These are phyloP conservation scores for Thielaviopsis musarum DNA, from an alignment of 2,329 filamentous ascomycete genomes.

Conservation along the genomic window DNA sequence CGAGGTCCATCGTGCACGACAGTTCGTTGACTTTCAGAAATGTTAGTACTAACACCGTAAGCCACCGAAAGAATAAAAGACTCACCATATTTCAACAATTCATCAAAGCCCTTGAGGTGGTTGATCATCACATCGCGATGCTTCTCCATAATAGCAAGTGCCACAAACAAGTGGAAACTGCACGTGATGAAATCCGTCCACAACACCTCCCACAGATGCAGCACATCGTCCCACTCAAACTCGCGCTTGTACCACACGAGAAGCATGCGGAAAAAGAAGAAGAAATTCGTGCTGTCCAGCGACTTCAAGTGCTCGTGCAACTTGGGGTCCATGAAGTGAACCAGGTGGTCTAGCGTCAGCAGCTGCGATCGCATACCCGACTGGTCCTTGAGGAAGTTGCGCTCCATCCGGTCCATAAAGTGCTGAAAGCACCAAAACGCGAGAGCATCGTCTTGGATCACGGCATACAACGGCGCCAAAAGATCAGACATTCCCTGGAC, in stretches of 20 bases:
- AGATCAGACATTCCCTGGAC: conserved; percentile 98
- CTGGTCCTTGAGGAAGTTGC: conserved; percentile 90
- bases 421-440: conserved; percentile 93
- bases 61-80: conserved; percentile 11
- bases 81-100: conserved; percentile 88
- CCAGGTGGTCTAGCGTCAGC: conserved; percentile 77
- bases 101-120: conserved; percentile 86
- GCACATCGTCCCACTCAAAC: conserved; percentile 74
- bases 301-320: conserved; percentile 79
- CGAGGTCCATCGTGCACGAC: conserved; percentile 79
- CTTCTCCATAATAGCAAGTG: conserved; percentile 85
- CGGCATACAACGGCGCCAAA: conserved; percentile 86
- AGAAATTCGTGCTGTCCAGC: conserved; percentile 95
- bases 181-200: conserved; percentile 88
- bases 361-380: conserved; percentile 91
- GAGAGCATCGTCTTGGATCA: conserved; percentile 91
- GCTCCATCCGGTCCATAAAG: conserved; percentile 97
- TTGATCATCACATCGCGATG: conserved; percentile 93
- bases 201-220: conserved; percentile 77
- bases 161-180: conserved; percentile 89
- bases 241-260: conserved; percentile 98
- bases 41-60: background rate
- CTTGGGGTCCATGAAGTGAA: conserved; percentile 91
- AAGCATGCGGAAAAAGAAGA: conserved; percentile 99
- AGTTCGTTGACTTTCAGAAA: conserved; percentile 66